Evolutionary conservation across 1,139 yeast genomes (phyloP).

Genomic region (Saccharomycopsis hybrid): DNA sequence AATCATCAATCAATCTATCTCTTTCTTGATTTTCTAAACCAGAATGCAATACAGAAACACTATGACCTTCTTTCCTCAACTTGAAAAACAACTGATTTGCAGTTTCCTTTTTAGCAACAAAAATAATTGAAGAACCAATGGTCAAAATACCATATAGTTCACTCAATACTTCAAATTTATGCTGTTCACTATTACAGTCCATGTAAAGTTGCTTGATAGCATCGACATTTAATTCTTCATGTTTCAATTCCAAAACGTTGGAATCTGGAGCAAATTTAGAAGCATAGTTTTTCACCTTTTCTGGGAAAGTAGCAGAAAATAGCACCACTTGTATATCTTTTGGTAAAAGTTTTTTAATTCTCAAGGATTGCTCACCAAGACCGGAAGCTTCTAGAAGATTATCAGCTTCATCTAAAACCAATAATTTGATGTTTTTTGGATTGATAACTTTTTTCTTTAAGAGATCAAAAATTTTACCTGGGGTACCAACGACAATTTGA

Average conservation of each 20-base stretch:
- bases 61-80: slow-evolving; percentile 82
- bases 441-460: slow-evolving; percentile 56
- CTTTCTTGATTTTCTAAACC: slow-evolving; percentile 67
- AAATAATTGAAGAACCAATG: slow-evolving; percentile 91
- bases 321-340: slow-evolving; percentile 67
- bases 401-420: slow-evolving; percentile 96
- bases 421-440: slow-evolving; percentile 56
- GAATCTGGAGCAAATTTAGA: slow-evolving; percentile 85
- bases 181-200: slow-evolving; percentile 77
- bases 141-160: slow-evolving; percentile 87
- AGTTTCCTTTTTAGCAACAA: slow-evolving; percentile 71
- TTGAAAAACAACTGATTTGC: slow-evolving; percentile 68
- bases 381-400: slow-evolving; percentile 93
- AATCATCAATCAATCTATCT: slow-evolving; percentile 87
- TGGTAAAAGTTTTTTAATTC: slow-evolving; percentile 73
- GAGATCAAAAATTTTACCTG: slow-evolving; percentile 79
- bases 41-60: slow-evolving; percentile 81
- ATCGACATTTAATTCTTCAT: slow-evolving; percentile 87
- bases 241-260: slow-evolving; percentile 80
- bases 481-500: slow-evolving; percentile 87
- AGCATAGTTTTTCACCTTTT: slow-evolving; percentile 73
- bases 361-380: slow-evolving; percentile 79
- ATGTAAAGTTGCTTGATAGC: slow-evolving; percentile 93
- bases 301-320: slow-evolving; percentile 94
- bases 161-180: slow-evolving; percentile 73